Evolutionary conservation across 805 yeast genomes (phyloP), one percentile per base, ranked within the genome.

Genomic region (Teunomyces pallodes): DNA sequence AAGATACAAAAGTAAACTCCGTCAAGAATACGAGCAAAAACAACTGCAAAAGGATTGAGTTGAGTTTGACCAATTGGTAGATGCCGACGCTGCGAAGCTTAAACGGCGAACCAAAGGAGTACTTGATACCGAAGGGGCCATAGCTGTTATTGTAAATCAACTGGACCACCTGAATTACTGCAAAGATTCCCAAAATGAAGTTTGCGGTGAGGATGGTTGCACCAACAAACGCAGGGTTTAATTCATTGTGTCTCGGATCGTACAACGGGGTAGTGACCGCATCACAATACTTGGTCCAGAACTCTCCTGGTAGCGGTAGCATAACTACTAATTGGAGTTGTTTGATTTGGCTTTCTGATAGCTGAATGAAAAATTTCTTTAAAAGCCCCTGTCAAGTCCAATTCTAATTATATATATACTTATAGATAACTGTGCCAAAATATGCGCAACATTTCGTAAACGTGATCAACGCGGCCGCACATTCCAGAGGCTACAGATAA

Each of bases 71-170:
- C 20, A 45, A 14, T 20, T 48, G 51, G 17, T 30, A 36, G 9
- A 48, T 36, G 4, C 51, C 51, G 14, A 48, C 51, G 27, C 51
- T 48, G 12, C 33, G 26, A 12, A 42, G 16, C 29, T 36, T 26
- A n/a, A 48, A 48, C 13, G 51, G 51, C 28, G 51, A 45, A 8
- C 66, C 66, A 38, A 62, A 62, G 28, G 61, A 50, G 51, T 60
- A 60, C 47, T 57, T 54, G 50, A 62, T 59, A 27, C 27, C 46
- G 47, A 54, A 50, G 6, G 58, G 57, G 6, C 65, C 65, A 32
- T 48, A 58, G 36, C 45, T 47, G 35, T 61, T 61, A 47, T 28
- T 40, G 38, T 31, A 46, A 32, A 43, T 16, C 42, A 46, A 38
- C n/a, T 38, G 36, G 28, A 32, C n/a, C 13, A 30, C 30, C 43